Conservation (phyloP, 2,329 filamentous ascomycete genomes). For the Dendrostoma leiphaemia region DNA sequence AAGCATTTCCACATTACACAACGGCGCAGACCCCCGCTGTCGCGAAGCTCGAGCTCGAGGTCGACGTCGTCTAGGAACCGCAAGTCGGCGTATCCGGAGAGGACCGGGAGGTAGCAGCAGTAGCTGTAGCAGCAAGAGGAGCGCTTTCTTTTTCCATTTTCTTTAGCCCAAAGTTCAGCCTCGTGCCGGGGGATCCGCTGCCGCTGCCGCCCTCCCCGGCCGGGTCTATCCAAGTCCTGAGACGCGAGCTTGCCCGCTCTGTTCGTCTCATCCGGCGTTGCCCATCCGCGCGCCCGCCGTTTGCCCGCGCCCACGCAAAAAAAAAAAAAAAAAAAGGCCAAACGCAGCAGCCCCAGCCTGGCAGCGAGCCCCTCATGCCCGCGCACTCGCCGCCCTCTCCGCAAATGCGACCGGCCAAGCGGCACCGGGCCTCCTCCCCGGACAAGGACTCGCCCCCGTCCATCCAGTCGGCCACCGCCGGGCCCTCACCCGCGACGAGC, state of each 20-base stretch:
- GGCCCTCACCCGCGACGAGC: constrained; percentile 33
- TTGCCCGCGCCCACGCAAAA: too few species aligned
- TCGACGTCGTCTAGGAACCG: too few species aligned
- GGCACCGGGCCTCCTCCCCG: constrained; percentile 53
- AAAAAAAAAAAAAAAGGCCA: not conserved
- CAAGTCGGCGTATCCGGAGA: too few species aligned
- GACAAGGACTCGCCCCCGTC: constrained; percentile 43
- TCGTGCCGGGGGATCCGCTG: not conserved
- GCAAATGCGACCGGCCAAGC: constrained; percentile 53
- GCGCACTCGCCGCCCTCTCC: constrained; percentile 48
- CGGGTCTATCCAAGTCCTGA: not conserved
- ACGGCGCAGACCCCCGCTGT: too few species aligned
- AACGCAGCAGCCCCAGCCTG: not conserved
- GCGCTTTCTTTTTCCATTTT: not conserved
- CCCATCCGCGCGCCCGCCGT: not conserved
- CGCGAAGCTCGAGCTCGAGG: too few species aligned
- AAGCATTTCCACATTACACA: too few species aligned
- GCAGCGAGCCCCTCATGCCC: constrained; percentile 37
- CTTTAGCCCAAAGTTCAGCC: too few species aligned
- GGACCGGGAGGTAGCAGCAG: too few species aligned
- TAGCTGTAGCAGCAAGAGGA: too few species aligned
- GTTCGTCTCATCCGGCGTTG: too few species aligned
- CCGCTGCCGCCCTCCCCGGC: not conserved
- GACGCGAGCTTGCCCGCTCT: not conserved
- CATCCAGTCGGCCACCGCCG: constrained; percentile 33